These are phyloP conservation scores for Mortierella sp. DNA, from an alignment of 371 early-diverging fungal species.

Conservation along the genomic window DNA sequence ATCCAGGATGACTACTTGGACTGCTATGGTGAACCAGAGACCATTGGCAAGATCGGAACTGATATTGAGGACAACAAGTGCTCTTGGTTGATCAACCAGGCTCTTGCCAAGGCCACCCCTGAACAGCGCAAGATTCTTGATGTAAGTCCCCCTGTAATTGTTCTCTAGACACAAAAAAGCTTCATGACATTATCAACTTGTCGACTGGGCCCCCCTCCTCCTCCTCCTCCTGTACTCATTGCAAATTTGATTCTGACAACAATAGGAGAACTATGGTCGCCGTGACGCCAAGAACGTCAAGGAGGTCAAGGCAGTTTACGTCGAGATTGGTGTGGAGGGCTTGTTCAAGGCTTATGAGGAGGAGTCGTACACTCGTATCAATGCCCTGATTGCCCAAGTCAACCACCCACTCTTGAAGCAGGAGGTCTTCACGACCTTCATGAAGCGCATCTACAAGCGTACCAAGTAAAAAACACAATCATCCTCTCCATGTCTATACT, in stretches of 20 bases:
- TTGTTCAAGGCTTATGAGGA: constrained; percentile 91
- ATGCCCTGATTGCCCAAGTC: constrained; percentile 75
- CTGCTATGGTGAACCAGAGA: constrained; percentile 90
- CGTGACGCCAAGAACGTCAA: constrained; percentile 80
- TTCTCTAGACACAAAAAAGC: too few relatives aligned
- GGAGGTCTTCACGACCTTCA: constrained; percentile 88
- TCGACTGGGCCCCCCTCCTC: too few relatives aligned
- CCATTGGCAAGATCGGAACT: constrained; percentile 98
- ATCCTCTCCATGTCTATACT: not conserved
- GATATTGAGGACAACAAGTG: constrained; percentile 99
- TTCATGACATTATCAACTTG: too few relatives aligned
- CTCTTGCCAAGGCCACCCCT: constrained; percentile 75
- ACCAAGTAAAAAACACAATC: constrained; percentile 70
- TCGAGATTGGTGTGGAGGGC: constrained; percentile 79
- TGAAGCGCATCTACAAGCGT: constrained; percentile 94
- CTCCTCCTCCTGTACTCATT: too few relatives aligned
- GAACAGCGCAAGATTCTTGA: constrained; percentile 91
- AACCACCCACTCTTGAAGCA: constrained; percentile 80
- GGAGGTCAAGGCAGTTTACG: constrained; percentile 85
- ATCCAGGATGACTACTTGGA: constrained; percentile 97
- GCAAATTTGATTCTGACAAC: too few relatives aligned
- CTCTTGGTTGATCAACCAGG: constrained; percentile 96
- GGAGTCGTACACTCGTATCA: constrained; percentile 75
- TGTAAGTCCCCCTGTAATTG: too few relatives aligned
- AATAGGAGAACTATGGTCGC: constrained; percentile 88